Percentiles rank a stretch among this genome's conserved stretches.
Conservation (phyloP, 345 rosid species). For the Corchorus capsularis region DNA sequence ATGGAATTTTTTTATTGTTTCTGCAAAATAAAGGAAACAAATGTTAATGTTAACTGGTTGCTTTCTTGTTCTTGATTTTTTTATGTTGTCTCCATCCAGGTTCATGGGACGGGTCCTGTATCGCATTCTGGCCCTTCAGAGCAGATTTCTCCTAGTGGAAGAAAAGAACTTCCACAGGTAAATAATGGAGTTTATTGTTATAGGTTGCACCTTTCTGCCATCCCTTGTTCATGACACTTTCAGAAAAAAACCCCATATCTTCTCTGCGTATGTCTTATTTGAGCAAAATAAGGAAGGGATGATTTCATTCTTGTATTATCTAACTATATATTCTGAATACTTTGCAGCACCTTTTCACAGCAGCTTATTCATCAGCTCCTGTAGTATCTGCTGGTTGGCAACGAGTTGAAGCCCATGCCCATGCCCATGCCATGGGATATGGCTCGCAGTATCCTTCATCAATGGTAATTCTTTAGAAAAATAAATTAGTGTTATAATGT, state of each 20-base stretch:
- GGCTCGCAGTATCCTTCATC: not conserved
- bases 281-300: not conserved
- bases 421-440: not conserved
- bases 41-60: not conserved
- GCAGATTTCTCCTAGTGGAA: constrained; percentile 47
- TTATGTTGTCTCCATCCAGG: too few relatives aligned
- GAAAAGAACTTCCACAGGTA: constrained; percentile 75
- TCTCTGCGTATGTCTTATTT: not conserved
- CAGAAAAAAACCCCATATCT: not conserved
- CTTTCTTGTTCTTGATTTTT: too few relatives aligned
- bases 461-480: not conserved
- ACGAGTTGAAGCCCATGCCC: not conserved
- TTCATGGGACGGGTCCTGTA: constrained; percentile 24
- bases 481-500: not conserved
- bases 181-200: not conserved
- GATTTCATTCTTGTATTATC: not conserved
- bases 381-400: not conserved
- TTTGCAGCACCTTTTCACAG: not conserved
- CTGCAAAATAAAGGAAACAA: not conserved
- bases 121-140: constrained; percentile 43
- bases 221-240: not conserved
- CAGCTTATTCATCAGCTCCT: not conserved
- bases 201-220: not conserved
- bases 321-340: not conserved
- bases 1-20: not conserved